Evolutionary conservation across 2,329 filamentous ascomycete species (phyloP), one percentile per base, ranked within the genome.

Genomic region (Coniella vitis): DNA sequence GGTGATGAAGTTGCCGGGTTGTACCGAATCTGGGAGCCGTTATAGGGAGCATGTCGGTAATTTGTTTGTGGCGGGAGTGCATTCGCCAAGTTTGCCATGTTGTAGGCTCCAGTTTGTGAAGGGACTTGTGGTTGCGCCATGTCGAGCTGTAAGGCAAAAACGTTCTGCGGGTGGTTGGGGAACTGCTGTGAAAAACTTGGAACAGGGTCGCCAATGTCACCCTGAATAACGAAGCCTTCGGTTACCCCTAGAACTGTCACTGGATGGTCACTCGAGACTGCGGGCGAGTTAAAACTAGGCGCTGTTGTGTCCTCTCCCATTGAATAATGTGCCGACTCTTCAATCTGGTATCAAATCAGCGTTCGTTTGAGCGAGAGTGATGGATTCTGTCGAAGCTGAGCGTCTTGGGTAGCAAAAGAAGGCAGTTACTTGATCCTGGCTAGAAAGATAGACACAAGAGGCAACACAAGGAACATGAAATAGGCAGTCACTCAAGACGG

Each of bases 51-150:
- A 25, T 63, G 61, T 49, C 66, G 66, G 56, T 71, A 74, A 7
- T 58, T 60, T 20, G 61, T 52, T 31, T 67, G 65, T 0, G 25
- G 25, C 10, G 74, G 74, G 25, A 78, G 62, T 42, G 70, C 60
- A 54, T 64, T 69, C 25, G 63, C 62, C 65, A 79, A 68, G 14
- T 63, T 54, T 17, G 57, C 61, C 73, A 78, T 75, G 55, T 72
- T 74, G 60, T 73, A 78, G 7, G 66, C 61, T 4, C 65, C 63
- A 29, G 60, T 55, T 36, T 63, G 63, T 19, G 46, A 49, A 29
- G 57, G 55, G 13, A 55, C 61, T 54, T 65, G 66, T 21, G 53
- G 53, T 34, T 63, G 60, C 38, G 63, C 55, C 65, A 73, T 70
- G 47, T 72, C 69, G 54, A 69, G 63, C 48, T 74, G 72, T 25